phyloP scores from a whole-genome alignment of 805 yeast species.

The Lipomyces lipofer region DNA sequence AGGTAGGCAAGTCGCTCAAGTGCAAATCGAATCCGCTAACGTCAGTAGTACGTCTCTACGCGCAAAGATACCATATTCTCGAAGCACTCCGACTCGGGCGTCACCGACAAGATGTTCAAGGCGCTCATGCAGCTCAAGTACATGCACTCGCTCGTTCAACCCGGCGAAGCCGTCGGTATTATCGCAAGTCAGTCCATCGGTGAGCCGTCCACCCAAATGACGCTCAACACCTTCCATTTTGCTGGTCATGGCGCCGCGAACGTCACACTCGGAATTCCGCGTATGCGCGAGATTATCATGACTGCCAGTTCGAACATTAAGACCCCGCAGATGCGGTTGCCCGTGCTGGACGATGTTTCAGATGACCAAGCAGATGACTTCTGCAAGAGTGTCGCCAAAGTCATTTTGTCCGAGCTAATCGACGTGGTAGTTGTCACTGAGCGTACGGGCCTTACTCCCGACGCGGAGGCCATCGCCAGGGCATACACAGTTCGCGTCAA shows the following conservation, averaged over 20 bases:
- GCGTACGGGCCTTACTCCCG: slow-evolving; percentile 64
- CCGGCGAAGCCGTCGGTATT: slow-evolving; percentile 98
- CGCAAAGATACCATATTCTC: slow-evolving; percentile 22
- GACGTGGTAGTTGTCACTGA: slow-evolving; percentile 85
- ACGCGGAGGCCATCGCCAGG: slow-evolving; percentile 54
- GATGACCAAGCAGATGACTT: slow-evolving; percentile 90
- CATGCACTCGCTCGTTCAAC: slow-evolving; percentile 91
- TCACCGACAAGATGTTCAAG: slow-evolving; percentile 80
- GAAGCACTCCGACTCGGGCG: slow-evolving; percentile 43
- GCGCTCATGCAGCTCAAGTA: slow-evolving; percentile 98
- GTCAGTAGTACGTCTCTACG: slow-evolving; percentile 8
- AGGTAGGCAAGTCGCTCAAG: slow-evolving; percentile 40
- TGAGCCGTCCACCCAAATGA: slow-evolving; percentile 99
- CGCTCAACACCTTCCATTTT: slow-evolving; percentile 93
- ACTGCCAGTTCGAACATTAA: slow-evolving; percentile 93
- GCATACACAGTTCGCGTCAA: slow-evolving; percentile 72
- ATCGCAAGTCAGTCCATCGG: slow-evolving; percentile 98
- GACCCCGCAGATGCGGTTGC: slow-evolving; percentile 99
- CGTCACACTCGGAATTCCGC: slow-evolving; percentile 98
- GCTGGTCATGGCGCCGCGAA: slow-evolving; percentile 99
- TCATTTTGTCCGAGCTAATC: slow-evolving; percentile 82
- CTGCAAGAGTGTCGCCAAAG: slow-evolving; percentile 85
- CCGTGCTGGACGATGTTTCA: slow-evolving; percentile 72
- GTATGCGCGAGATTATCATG: slow-evolving; percentile 99
- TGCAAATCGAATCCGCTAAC: background rate